Percentiles rank a stretch among this genome's conserved stretches.
Conservation (phyloP, 805 yeast species). For the Yamadazyma phyllophila region DNA sequence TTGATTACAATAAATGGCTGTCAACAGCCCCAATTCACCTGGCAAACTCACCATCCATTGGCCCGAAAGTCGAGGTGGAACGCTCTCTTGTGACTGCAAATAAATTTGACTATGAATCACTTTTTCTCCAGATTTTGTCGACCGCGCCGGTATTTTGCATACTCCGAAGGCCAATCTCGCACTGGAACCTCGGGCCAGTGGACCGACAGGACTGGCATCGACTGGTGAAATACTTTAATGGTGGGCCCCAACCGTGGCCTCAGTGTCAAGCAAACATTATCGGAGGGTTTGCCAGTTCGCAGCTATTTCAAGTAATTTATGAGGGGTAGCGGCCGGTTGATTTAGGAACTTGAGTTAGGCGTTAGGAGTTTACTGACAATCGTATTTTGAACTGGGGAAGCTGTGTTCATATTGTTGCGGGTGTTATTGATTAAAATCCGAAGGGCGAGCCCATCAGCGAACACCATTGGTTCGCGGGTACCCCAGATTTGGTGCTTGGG, state of each 20-base stretch:
- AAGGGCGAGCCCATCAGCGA: not conserved
- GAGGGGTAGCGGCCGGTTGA: slow-evolving; percentile 9
- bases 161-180: not conserved
- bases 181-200: slow-evolving; percentile 4
- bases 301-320: slow-evolving; percentile 3
- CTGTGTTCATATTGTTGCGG: not conserved
- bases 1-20: not conserved
- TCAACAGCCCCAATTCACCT: not conserved
- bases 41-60: slow-evolving; percentile 1
- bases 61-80: slow-evolving; percentile 2
- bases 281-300: not conserved
- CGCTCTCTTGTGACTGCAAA: slow-evolving; percentile 8
- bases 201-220: not conserved
- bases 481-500: too few relatives aligned
- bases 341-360: slow-evolving; percentile 7
- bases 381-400: slow-evolving; percentile 3
- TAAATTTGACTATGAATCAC: slow-evolving; percentile 9
- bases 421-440: not conserved
- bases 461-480: too few relatives aligned
- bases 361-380: not conserved
- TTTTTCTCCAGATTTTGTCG: slow-evolving; percentile 6
- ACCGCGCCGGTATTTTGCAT: slow-evolving; percentile 1
- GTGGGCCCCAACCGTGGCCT: too few relatives aligned
- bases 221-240: too few relatives aligned
- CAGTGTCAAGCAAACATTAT: slow-evolving; percentile 1